phyloP scores from a whole-genome alignment of 164 flowering plant genomes.

The Nelumbo lutea region DNA sequence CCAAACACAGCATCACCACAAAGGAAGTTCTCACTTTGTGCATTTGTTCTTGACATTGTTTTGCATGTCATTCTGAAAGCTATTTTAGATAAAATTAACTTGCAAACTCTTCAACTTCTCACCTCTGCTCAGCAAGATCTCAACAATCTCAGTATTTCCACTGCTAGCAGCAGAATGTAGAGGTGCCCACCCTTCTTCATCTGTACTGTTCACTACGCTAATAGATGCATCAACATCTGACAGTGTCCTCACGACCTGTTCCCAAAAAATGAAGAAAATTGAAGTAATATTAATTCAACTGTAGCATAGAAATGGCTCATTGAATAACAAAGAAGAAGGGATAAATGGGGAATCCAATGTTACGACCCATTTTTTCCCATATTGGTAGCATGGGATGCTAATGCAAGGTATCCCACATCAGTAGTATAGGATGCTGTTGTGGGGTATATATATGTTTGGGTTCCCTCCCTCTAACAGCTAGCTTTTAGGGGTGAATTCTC shows the following conservation, averaged over 20 bases:
- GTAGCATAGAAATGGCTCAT: not conserved
- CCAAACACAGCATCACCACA: too few relatives aligned
- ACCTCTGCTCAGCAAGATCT: conserved; percentile 60
- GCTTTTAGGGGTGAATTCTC: too few relatives aligned
- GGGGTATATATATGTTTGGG: too few relatives aligned
- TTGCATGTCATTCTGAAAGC: too few relatives aligned
- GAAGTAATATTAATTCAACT: not conserved
- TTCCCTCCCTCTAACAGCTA: too few relatives aligned
- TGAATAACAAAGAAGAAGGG: not conserved
- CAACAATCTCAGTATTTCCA: conserved; percentile 62
- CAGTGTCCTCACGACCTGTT: conserved; percentile 54
- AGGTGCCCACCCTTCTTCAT: conserved; percentile 98
- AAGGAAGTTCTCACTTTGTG: too few relatives aligned
- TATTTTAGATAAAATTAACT: too few relatives aligned
- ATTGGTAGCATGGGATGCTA: too few relatives aligned
- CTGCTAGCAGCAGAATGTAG: conserved; percentile 90
- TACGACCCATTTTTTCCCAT: not conserved
- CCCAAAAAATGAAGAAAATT: not conserved
- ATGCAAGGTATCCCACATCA: too few relatives aligned
- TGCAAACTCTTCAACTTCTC: not conserved
- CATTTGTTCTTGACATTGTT: too few relatives aligned
- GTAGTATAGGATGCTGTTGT: too few relatives aligned
- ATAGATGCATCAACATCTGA: conserved; percentile 39
- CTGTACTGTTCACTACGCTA: conserved; percentile 51
- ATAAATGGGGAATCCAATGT: not conserved